Percentiles rank a stretch among this genome's conserved stretches.
These are phyloP conservation scores for Fomitopsis palustris DNA, from an alignment of 1,284 basidiomycete species.

Conservation along the genomic window DNA sequence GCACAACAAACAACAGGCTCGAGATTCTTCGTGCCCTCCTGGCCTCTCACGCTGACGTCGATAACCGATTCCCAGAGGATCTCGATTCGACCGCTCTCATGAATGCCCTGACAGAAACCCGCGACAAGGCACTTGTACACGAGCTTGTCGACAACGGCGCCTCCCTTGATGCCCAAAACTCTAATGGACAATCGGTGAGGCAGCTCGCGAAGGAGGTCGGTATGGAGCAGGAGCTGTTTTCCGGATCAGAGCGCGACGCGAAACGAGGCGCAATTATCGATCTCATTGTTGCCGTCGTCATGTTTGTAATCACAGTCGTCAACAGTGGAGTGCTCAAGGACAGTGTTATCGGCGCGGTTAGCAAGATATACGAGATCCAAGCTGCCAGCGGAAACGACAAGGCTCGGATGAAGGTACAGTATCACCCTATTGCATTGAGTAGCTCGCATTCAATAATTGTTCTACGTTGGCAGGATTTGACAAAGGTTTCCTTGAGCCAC, in stretches of 20 bases:
- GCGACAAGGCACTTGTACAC: slow-evolving; percentile 4
- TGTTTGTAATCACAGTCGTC: not conserved
- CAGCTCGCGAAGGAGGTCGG: slow-evolving; percentile 3
- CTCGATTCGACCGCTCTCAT: slow-evolving; percentile 6
- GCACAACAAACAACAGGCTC: not conserved
- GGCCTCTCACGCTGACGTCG: slow-evolving; percentile 1
- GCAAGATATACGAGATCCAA: not conserved
- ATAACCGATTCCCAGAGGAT: slow-evolving; percentile 1
- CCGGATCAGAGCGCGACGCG: not conserved
- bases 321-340: slow-evolving; percentile 1
- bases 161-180: not conserved
- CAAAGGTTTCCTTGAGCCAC: not conserved
- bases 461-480: not conserved
- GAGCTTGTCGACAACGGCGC: slow-evolving; percentile 7
- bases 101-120: slow-evolving; percentile 5
- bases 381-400: not conserved
- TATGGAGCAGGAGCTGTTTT: slow-evolving; percentile 1
- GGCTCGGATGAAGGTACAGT: not conserved
- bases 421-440: not conserved
- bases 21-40: slow-evolving; percentile 7
- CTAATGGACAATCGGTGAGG: not conserved
- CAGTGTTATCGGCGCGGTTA: not conserved
- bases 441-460: not conserved
- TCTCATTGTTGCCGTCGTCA: slow-evolving; percentile 1
- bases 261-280: not conserved